Evolutionary conservation across 2,329 filamentous ascomycete species (phyloP).

Genomic region (Rutstroemia sp.): DNA sequence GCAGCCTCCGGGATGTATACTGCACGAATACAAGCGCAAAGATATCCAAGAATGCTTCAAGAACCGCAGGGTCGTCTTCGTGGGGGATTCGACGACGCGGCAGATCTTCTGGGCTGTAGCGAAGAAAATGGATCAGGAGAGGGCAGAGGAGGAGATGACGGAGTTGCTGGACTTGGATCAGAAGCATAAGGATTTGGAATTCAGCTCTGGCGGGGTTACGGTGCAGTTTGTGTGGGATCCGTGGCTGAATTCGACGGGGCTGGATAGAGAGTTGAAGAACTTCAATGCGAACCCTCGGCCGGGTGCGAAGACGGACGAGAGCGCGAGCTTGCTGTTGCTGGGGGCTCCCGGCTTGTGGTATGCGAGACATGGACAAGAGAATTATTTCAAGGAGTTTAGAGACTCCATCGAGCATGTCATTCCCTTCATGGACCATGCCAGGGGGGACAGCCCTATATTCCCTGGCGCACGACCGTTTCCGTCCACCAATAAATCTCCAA

Average conservation of each 20-base stretch:
- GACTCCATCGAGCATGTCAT: slow-evolving; percentile 38
- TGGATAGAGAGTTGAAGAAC: slow-evolving; percentile 35
- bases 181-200: slow-evolving; percentile 39
- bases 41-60: slow-evolving; percentile 47
- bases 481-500: slow-evolving; percentile 17
- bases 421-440: slow-evolving; percentile 30
- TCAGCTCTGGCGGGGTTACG: slow-evolving; percentile 37
- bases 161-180: slow-evolving; percentile 30
- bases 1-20: slow-evolving; percentile 53
- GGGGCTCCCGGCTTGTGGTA: slow-evolving; percentile 49
- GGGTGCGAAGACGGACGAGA: slow-evolving; percentile 16
- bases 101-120: slow-evolving; percentile 53
- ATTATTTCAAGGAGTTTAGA: slow-evolving; percentile 39
- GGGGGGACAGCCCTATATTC: slow-evolving; percentile 19
- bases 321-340: slow-evolving; percentile 41
- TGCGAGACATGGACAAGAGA: slow-evolving; percentile 41
- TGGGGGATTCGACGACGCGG: slow-evolving; percentile 52
- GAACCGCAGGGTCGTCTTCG: slow-evolving; percentile 46
- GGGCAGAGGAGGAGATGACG: slow-evolving; percentile 31
- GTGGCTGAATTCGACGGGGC: slow-evolving; percentile 44
- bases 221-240: slow-evolving; percentile 57
- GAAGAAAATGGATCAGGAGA: slow-evolving; percentile 37
- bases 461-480: slow-evolving; percentile 19
- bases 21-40: slow-evolving; percentile 45
- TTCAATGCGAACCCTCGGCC: slow-evolving; percentile 27